Percentiles rank a stretch among this genome's conserved stretches.
These are phyloP conservation scores for Apium graveolens DNA, from an alignment of 129 eudicot species.

Conservation along the genomic window DNA sequence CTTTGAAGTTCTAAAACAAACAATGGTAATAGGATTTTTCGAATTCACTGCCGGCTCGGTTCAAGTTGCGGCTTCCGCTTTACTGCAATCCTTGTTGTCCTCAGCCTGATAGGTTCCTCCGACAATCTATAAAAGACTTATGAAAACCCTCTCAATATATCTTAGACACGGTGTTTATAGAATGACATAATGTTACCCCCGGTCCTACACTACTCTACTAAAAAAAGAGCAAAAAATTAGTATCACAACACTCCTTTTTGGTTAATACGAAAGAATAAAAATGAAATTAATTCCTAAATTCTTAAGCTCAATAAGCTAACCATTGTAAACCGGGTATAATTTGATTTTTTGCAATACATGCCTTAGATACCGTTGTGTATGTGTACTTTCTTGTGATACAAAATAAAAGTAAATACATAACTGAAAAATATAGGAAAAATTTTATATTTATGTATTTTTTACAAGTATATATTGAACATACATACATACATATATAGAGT, in stretches of 20 bases:
- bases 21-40: neutral
- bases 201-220: neutral
- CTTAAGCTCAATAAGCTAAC: too few relatives aligned
- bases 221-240: neutral
- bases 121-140: neutral
- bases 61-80: neutral
- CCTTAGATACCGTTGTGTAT: too few relatives aligned
- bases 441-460: too few relatives aligned
- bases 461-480: too few relatives aligned
- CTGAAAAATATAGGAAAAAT: too few relatives aligned
- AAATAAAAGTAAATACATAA: too few relatives aligned
- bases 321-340: neutral
- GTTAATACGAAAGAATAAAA: too few relatives aligned
- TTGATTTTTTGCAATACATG: neutral
- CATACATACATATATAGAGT: too few relatives aligned
- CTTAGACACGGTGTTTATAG: neutral
- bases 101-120: neutral
- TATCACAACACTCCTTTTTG: neutral
- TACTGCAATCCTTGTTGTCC: neutral
- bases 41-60: neutral
- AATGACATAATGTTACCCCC: neutral
- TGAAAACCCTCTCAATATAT: neutral
- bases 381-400: too few relatives aligned
- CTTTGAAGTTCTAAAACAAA: neutral
- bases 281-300: neutral